Percentiles rank a stretch among this genome's conserved stretches.
phyloP scores from a whole-genome alignment of 163 green algal genomes.

The Scenedesmus sp. region DNA sequence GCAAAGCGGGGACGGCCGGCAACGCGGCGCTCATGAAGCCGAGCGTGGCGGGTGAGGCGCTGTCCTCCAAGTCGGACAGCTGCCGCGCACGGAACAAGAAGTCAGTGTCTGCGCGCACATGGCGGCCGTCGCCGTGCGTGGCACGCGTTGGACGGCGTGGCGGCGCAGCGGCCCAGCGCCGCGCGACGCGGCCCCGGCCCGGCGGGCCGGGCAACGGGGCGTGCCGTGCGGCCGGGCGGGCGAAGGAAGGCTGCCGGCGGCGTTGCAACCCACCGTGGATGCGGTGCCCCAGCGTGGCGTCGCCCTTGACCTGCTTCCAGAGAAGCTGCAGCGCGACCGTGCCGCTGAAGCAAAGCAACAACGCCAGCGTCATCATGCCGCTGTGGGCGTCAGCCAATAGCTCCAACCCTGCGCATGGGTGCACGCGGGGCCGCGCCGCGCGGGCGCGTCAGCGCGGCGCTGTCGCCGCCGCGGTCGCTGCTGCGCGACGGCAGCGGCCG shows the following conservation, averaged over 20 bases:
- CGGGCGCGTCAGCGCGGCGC: no score
- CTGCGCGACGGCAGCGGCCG: no score
- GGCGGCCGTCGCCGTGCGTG: no score
- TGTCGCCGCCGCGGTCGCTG: no score
- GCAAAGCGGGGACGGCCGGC: not conserved
- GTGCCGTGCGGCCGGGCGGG: not conserved
- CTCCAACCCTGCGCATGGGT: slow-evolving; percentile 3
- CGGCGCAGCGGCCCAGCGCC: not conserved
- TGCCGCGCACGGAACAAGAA: slow-evolving; percentile 13
- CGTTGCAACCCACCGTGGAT: slow-evolving; percentile 31
- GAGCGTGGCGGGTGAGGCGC: not conserved
- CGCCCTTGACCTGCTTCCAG: slow-evolving; percentile 24
- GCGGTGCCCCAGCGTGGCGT: slow-evolving; percentile 30
- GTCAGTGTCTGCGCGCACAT: slow-evolving; percentile 23
- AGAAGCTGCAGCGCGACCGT: not conserved
- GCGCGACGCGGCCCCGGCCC: not conserved
- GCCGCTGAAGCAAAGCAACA: not conserved
- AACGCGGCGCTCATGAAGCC: not conserved
- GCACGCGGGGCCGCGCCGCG: not conserved
- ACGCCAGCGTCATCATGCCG: not conserved
- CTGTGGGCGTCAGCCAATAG: not conserved
- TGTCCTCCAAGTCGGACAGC: slow-evolving; percentile 22
- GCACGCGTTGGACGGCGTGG: not conserved
- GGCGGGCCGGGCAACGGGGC: not conserved
- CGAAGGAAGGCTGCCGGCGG: no score